Evolutionary conservation across 2,329 filamentous ascomycete species (phyloP), one percentile per base, ranked within the genome.

Genomic region (Paecilomyces niveus): DNA sequence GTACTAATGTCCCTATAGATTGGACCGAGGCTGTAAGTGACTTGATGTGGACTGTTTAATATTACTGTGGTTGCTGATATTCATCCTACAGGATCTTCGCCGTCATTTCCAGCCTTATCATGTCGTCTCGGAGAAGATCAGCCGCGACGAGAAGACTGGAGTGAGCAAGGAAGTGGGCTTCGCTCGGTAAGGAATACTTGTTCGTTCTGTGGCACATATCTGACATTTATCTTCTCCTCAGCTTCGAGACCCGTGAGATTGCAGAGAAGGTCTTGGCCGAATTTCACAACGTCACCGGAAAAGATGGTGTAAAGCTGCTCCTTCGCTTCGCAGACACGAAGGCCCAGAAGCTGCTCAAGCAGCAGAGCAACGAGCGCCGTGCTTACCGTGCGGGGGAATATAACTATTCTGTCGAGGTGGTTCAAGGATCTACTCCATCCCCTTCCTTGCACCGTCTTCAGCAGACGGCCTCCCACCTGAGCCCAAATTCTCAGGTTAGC

Each of bases 321-420:
- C 92, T 99, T 66, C 92, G 94, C 64, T 99, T 96, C 73, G 93
- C 95, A 62, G 94, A 99, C 71, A 99, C 94, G 39, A 90, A 94
- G 57, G 89, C 93, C 62, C 94, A 99, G 76, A 99, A 99, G 80
- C 86, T 94, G 71, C 83, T 99, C 66, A 99, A 99, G 83, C 89
- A 94, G 63, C 89, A 97, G 72, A 97, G 93, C 50, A 92, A 94
- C 32, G 92, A 96, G 72, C 90, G 92, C 59, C 92, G 94, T 61
- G 91, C 96, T 70, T 97, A 96, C 78, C 90, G 94, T 60, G 94
- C 93, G 59, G 94, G 94, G 59, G 94, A 97, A 79, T 97, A 97
- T 77, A 92, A 92, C 67, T 79, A 76, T 59, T 78, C 77, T 1
- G 77, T 80, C 53, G 77, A 78, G 59, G 72, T 79, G 35, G 76